Conservation (phyloP, 2,329 filamentous ascomycete species). For the Arthrinium phaeospermum region DNA sequence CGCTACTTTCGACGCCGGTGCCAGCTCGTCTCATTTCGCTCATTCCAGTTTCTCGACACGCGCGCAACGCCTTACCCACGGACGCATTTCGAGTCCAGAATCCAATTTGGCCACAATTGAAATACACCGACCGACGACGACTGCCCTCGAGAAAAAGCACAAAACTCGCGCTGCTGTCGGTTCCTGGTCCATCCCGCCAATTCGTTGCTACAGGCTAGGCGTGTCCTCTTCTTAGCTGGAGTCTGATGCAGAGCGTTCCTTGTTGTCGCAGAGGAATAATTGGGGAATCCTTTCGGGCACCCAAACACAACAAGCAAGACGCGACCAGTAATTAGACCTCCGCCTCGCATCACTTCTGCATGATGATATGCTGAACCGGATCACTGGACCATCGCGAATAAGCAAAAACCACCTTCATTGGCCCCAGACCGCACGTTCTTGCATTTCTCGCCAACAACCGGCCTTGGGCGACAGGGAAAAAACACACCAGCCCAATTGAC, state of each 20-base stretch:
- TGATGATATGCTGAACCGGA: slow-evolving; percentile 20
- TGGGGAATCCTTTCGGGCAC: slow-evolving; percentile 2
- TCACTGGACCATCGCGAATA: slow-evolving; percentile 22
- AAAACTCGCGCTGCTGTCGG: background rate
- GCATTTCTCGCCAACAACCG: slow-evolving; percentile 8
- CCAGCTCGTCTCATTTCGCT: slow-evolving; percentile 10
- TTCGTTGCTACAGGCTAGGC: background rate
- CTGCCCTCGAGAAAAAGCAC: background rate
- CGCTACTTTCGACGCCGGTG: slow-evolving; percentile 15
- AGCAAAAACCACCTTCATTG: slow-evolving; percentile 18
- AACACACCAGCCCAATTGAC: slow-evolving; percentile 4
- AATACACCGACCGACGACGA: slow-evolving; percentile 4
- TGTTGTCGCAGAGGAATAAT: slow-evolving; percentile 7
- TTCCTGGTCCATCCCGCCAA: background rate
- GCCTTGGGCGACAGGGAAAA: slow-evolving; percentile 2
- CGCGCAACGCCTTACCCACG: slow-evolving; percentile 12
- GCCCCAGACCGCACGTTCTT: slow-evolving; percentile 12
- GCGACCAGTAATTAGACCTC: slow-evolving; percentile 18
- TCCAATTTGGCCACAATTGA: slow-evolving; percentile 12
- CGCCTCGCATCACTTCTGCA: slow-evolving; percentile 18
- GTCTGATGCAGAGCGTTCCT: slow-evolving; percentile 8
- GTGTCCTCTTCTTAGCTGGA: background rate
- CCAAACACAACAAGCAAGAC: slow-evolving; percentile 19
- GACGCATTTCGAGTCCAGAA: background rate
- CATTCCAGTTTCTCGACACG: slow-evolving; percentile 15